These are phyloP conservation scores for Floccularia luteovirens DNA, from an alignment of 768 basidiomycete species.

Conservation along the genomic window DNA sequence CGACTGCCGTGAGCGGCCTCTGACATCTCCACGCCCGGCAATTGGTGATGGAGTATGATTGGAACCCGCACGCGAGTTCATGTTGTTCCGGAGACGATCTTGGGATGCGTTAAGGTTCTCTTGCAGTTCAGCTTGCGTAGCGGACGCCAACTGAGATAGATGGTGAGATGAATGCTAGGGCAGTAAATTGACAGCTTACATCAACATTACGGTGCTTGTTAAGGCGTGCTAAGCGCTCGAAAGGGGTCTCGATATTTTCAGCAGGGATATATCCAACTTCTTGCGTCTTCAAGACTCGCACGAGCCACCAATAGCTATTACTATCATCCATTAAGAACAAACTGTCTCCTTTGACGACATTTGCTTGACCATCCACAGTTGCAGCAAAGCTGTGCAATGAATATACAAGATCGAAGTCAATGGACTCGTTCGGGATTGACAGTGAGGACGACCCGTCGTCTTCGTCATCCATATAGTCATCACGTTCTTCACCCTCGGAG, in stretches of 20 bases:
- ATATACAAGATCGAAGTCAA: conserved; percentile 90
- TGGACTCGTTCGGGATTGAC: conserved; percentile 85
- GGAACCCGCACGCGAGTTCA: conserved; percentile 39
- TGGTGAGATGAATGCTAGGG: conserved; percentile 6
- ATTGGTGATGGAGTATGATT: conserved; percentile 46
- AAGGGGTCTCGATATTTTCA: conserved; percentile 98
- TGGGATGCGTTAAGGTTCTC: conserved; percentile 40
- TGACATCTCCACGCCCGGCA: conserved; percentile 17
- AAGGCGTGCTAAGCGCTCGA: conserved; percentile 88
- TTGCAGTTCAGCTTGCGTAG: conserved; percentile 65
- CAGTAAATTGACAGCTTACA: conserved; percentile 35
- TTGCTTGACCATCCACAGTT: conserved; percentile 97
- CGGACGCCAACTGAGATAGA: conserved; percentile 55
- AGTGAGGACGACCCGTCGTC: conserved; percentile 77
- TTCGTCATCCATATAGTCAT: conserved; percentile 67
- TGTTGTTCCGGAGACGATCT: conserved; percentile 46
- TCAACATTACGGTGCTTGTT: conserved; percentile 98
- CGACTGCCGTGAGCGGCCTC: conserved; percentile 22
- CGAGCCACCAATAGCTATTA: conserved; percentile 99
- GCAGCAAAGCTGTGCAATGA: conserved; percentile 96
- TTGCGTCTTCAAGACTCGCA: conserved; percentile 95
- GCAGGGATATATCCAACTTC: conserved; percentile 99
- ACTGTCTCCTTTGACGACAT: conserved; percentile 97
- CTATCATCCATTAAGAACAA: conserved; percentile 96
- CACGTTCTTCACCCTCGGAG: conserved; percentile 66